These are phyloP conservation scores for Hemileccinum rubropunctum DNA, from an alignment of 768 basidiomycete genomes.

Conservation along the genomic window DNA sequence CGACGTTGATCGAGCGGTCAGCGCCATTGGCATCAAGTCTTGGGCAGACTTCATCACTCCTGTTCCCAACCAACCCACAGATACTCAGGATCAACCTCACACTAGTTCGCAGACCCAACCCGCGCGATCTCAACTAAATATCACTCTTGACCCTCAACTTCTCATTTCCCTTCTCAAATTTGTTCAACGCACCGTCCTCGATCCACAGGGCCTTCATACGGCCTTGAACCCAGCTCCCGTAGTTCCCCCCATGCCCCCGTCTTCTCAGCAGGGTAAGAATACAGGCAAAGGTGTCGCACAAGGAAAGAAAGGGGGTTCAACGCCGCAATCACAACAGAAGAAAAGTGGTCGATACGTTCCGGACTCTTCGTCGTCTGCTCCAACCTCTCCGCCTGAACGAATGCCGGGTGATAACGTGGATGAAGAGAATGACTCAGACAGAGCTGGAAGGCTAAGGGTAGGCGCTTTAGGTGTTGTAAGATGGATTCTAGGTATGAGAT, in stretches of 20 bases:
- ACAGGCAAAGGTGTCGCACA: conserved; percentile 8
- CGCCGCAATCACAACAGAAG: conserved; percentile 29
- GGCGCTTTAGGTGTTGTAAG: conserved; percentile 63
- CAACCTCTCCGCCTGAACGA: conserved; percentile 17
- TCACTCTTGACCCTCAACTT: conserved; percentile 33
- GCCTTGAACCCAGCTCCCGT: conserved; percentile 64
- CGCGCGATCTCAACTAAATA: conserved; percentile 4
- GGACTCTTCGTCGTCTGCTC: conserved; percentile 30
- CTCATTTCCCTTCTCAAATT: conserved; percentile 47
- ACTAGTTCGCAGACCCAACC: neutral
- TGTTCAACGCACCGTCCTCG: conserved; percentile 51
- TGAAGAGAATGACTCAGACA: conserved; percentile 70
- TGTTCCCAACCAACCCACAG: conserved; percentile 2
- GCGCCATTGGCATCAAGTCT: conserved; percentile 45
- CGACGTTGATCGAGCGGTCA: conserved; percentile 68
- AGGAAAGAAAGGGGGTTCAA: conserved; percentile 18
- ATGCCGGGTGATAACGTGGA: conserved; percentile 31
- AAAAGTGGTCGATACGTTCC: conserved; percentile 32
- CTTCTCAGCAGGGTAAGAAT: conserved; percentile 11
- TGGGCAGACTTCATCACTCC: conserved; percentile 45
- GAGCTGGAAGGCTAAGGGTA: conserved; percentile 65
- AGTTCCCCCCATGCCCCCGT: conserved; percentile 18
- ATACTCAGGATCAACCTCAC: conserved; percentile 1
- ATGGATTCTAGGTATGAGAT: conserved; percentile 55
- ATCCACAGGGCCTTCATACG: conserved; percentile 57